Percentiles rank a stretch among this genome's conserved stretches.
These are phyloP conservation scores for Penicillium atrosanguineum DNA, from an alignment of 495 filamentous ascomycete genomes.

Conservation along the genomic window DNA sequence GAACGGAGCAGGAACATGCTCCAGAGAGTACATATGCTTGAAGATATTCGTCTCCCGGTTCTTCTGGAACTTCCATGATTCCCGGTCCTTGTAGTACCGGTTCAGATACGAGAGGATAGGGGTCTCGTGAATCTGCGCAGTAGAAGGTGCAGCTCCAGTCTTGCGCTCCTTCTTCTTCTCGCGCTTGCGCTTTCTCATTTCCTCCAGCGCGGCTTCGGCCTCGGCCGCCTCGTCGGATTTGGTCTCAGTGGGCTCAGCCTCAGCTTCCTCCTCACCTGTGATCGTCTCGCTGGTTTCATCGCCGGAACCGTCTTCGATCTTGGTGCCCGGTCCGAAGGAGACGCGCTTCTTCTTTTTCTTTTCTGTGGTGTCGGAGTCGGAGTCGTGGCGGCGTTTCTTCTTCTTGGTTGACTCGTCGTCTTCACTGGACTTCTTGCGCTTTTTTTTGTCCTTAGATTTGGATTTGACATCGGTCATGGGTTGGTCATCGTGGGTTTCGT, in stretches of 20 bases:
- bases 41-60: slow-evolving; percentile 77
- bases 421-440: slow-evolving; percentile 15
- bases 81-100: slow-evolving; percentile 62
- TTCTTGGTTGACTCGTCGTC: slow-evolving; percentile 17
- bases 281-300: slow-evolving; percentile 16
- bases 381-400: slow-evolving; percentile 24
- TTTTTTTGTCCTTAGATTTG: slow-evolving; percentile 23
- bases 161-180: slow-evolving; percentile 38
- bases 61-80: slow-evolving; percentile 91
- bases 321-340: slow-evolving; percentile 70
- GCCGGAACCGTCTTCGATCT: slow-evolving; percentile 53
- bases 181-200: slow-evolving; percentile 30
- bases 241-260: not conserved
- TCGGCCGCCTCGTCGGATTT: slow-evolving; percentile 9
- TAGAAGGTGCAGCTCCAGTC: slow-evolving; percentile 10
- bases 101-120: slow-evolving; percentile 71
- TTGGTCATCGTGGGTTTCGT: slow-evolving; percentile 18
- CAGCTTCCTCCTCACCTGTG: slow-evolving; percentile 2
- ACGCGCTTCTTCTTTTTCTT: slow-evolving; percentile 62
- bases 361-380: slow-evolving; percentile 14
- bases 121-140: slow-evolving; percentile 36
- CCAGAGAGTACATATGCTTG: slow-evolving; percentile 71
- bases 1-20: slow-evolving; percentile 62
- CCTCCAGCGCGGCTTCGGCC: slow-evolving; percentile 14
- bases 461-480: slow-evolving; percentile 14